Percentiles rank a stretch among this genome's conserved stretches.
Evolutionary conservation across 2,329 filamentous ascomycete genomes (phyloP).

Genomic region (Fusarium bulbicola): DNA sequence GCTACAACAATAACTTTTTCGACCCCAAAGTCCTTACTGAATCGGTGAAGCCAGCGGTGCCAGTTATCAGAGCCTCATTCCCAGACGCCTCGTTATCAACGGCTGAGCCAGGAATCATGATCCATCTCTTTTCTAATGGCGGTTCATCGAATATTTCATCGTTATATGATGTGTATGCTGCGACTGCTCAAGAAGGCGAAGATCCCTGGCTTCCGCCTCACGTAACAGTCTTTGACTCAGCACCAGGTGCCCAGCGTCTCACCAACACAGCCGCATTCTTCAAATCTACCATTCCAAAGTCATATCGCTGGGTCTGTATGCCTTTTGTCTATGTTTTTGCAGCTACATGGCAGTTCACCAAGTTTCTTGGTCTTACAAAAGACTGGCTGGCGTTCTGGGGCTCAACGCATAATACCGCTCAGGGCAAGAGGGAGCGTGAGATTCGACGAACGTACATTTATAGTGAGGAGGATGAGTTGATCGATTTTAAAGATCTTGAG

Average conservation of each 20-base stretch:
- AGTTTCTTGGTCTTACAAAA: background rate
- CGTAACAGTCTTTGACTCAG: constrained; percentile 16
- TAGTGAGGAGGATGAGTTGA: constrained; percentile 6
- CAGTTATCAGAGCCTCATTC: background rate
- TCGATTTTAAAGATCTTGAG: background rate
- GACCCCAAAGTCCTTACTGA: background rate
- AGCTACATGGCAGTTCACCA: background rate
- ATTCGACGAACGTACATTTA: constrained; percentile 20
- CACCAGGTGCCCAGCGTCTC: background rate
- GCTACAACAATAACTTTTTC: constrained; percentile 4
- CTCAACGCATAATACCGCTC: constrained; percentile 3
- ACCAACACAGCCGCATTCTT: background rate
- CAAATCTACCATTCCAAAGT: background rate
- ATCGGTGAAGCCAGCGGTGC: background rate
- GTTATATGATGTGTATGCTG: background rate
- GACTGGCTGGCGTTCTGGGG: constrained; percentile 13
- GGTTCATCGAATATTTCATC: constrained; percentile 6
- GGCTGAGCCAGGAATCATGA: background rate
- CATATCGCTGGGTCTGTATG: background rate
- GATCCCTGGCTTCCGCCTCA: constrained; percentile 2
- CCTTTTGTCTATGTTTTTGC: background rate
- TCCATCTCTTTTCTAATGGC: constrained; percentile 18
- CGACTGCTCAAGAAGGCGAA: background rate
- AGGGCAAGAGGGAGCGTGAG: constrained; percentile 3
- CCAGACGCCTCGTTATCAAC: background rate